phyloP scores from a whole-genome alignment of 164 flowering plant genomes.

The Pachysandra terminalis region DNA sequence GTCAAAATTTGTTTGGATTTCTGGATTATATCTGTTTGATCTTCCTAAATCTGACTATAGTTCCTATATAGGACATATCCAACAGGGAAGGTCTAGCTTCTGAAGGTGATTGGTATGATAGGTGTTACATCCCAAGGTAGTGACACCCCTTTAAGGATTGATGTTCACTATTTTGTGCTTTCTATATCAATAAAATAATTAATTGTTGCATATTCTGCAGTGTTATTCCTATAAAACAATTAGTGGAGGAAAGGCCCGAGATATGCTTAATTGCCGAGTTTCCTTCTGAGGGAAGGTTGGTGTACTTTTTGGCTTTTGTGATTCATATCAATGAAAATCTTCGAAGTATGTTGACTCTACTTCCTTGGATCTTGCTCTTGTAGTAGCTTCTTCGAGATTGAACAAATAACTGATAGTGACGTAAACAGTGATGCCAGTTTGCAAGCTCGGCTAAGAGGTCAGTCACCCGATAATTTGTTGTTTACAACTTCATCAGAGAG shows the following conservation, averaged over 20 bases:
- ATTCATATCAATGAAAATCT: conserved; percentile 3
- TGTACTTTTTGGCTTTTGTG: neutral
- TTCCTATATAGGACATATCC: conserved; percentile 66
- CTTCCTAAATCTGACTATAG: conserved; percentile 8
- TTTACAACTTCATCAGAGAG: conserved; percentile 56
- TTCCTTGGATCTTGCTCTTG: conserved; percentile 20
- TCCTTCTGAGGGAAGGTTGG: conserved; percentile 75
- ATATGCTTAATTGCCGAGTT: conserved; percentile 71
- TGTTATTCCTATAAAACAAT: conserved; percentile 45
- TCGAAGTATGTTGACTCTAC: conserved; percentile 4
- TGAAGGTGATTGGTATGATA: conserved; percentile 62
- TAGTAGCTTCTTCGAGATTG: conserved; percentile 59
- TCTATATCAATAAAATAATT: neutral
- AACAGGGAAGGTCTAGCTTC: conserved; percentile 89
- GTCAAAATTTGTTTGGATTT: neutral
- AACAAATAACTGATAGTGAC: conserved; percentile 51
- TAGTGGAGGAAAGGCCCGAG: conserved; percentile 60
- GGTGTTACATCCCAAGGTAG: conserved; percentile 65
- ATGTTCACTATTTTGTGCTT: neutral
- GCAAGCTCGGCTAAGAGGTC: too few species aligned
- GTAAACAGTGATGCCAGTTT: conserved; percentile 41
- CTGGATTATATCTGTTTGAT: conserved; percentile 3
- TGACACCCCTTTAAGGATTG: conserved; percentile 3
- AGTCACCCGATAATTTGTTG: conserved; percentile 40
- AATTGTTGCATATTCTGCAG: conserved; percentile 33